These are phyloP conservation scores for Geranium incanum DNA, from an alignment of 441 rosid genomes.

Conservation along the genomic window DNA sequence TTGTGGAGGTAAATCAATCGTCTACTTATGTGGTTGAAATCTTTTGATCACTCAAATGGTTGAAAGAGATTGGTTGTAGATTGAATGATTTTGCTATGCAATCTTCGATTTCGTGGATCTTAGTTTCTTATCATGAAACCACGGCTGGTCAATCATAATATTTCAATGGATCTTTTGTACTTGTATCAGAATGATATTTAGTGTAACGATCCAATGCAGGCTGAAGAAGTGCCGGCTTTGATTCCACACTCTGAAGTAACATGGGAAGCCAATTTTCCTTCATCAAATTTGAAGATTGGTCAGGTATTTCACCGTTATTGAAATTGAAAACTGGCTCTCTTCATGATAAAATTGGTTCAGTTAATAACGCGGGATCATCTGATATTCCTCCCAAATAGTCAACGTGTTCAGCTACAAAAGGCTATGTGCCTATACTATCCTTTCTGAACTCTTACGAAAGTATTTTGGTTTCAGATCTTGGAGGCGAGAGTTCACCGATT, in stretches of 20 bases:
- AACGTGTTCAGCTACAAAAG: not conserved
- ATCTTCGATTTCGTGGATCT: not conserved
- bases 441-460: slow-evolving; percentile 14
- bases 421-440: slow-evolving; percentile 5
- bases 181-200: not conserved
- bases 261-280: slow-evolving; percentile 88
- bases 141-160: not conserved
- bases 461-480: slow-evolving; percentile 49
- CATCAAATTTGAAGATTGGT: slow-evolving; percentile 67
- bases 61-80: not conserved
- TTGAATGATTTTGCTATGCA: not conserved
- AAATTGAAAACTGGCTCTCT: not conserved
- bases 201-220: slow-evolving; percentile 34
- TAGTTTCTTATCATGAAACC: not conserved
- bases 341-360: not conserved
- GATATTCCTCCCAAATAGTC: not conserved
- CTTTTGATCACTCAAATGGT: not conserved
- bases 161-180: slow-evolving; percentile 1
- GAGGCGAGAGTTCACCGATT: slow-evolving; percentile 90
- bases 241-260: slow-evolving; percentile 89
- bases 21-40: not conserved
- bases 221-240: slow-evolving; percentile 77
- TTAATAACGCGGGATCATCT: slow-evolving; percentile 3
- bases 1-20: slow-evolving; percentile 61
- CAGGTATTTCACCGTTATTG: slow-evolving; percentile 49